Base-by-base conservation (phyloP, 495 filamentous ascomycete species). In the Penicillium fimorum region DNA sequence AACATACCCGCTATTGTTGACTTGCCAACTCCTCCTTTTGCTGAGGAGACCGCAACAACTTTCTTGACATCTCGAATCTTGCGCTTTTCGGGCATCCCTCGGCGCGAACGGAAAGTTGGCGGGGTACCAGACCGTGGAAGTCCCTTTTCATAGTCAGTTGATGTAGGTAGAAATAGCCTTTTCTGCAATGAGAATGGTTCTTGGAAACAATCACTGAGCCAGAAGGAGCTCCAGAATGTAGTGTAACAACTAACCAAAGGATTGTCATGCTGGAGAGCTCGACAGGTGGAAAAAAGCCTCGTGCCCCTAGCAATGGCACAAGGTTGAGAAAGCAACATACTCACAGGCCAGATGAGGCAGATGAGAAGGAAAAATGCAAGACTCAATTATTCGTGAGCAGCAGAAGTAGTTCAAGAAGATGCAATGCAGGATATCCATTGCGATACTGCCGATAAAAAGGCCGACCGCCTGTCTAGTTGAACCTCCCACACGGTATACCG, bases 11-110 rank as follows among this genome's bases (percentile, higher is more conserved):
- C 88, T 30, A 99, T 86, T 15, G 94, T 99, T 43, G 88, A 92
- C 67, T 99, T 99, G 1, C 94, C 94, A 1, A 99, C 94, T 35
- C 94, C 94, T 10, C 94, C 94, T 63, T 99, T 99, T 6, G 95
- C 94, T 0, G 92, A 96, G 35, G 90, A 96, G 17, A 99, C 88
- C 30, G 90, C 93, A 53, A 99, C 81, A 17, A 96, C 83, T 64
- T 97, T 94, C 62, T 82, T 79, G 46, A 97, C 92, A 67, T 88
- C 82, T 17, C 80, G 82, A 59, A 99, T 92, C 65, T 79, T 81
- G 50, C 90, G 84, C 62, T 89, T 87, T 55, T 88, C 76, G 2
- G 94, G 95, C 9, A 97, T 82, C 24, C 92, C 90, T 59, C 91
- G 85, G 57, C 91, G 91, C 42, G 90, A 86, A 25, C 87, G 88